Base-by-base conservation (phyloP, 805 yeast species). In the Crinitomyces ghanaensis region DNA sequence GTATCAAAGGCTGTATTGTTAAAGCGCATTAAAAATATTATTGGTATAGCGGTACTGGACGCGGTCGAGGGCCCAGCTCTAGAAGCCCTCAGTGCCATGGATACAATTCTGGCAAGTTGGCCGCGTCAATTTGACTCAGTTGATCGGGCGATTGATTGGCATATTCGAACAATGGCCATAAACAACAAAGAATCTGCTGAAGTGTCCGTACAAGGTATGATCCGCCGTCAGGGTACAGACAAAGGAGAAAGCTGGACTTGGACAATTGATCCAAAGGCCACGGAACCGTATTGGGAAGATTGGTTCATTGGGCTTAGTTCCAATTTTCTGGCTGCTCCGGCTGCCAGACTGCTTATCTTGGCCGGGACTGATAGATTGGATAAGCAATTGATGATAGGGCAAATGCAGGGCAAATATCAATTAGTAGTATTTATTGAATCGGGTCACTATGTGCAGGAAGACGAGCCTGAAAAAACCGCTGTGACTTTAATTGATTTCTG, bases 371-470 rank as follows among this genome's bases (percentile, higher is more conserved):
- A 91, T 44, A 74, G 80, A 14, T 63, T 93, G 19, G 98, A 91
- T 56, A 84, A 78, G 42, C 70, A 70, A 24, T 62, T 91, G 30
- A 84, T 86, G 55, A 75, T 91, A 33, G 99, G 96, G 1, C 98
- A 93, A 56, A 91, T 91, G 98, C 97, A 86, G 57, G 99, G 99
- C 2, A 62, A 62, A 52, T 91, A 79, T 54, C 99, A 93, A 57
- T 65, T 91, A 26, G 74, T 82, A 9, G 91, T 85, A 4, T 77
- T 84, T 52, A 72, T 68, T 41, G 78, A 76, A 35, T 64, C 85
- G 2, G 96, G 97, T 1, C 99, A 91, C 57, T 91, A 86, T 46
- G 61, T 93, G n/a, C 98, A 91, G 30, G 98, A 91, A 51, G 99
- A 91, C 53, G 66, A 70, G 5, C 91, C 96, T 0, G 56, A 50